Percentiles rank a stretch among this genome's conserved stretches.
Conservation (phyloP, 1,284 basidiomycete species). For the Fereydounia khargensis region DNA sequence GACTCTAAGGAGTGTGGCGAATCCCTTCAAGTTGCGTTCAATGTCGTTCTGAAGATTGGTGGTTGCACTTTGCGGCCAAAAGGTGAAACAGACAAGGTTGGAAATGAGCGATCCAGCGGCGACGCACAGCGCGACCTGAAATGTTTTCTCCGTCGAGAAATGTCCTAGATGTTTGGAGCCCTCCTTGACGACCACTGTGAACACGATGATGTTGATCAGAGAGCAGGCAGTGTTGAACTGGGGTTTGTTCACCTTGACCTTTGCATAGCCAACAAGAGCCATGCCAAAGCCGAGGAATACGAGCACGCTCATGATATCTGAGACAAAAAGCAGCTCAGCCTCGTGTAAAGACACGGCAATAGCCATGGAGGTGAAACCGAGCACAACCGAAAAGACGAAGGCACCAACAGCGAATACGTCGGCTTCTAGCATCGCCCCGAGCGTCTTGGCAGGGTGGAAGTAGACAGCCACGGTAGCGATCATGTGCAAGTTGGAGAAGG, state of each 20-base stretch:
- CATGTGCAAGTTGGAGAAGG: slow-evolving; percentile 74
- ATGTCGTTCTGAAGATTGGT: slow-evolving; percentile 68
- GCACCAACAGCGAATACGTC: slow-evolving; percentile 74
- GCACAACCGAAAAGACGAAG: slow-evolving; percentile 69
- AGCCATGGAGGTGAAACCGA: slow-evolving; percentile 72
- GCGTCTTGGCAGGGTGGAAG: slow-evolving; percentile 67
- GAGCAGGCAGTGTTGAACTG: slow-evolving; percentile 80
- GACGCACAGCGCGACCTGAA: slow-evolving; percentile 66
- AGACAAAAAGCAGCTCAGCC: slow-evolving; percentile 61
- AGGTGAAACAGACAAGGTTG: slow-evolving; percentile 75
- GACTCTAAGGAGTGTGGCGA: slow-evolving; percentile 44
- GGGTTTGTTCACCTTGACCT: slow-evolving; percentile 83
- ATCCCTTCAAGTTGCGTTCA: slow-evolving; percentile 38
- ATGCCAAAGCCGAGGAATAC: slow-evolving; percentile 75
- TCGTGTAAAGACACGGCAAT: slow-evolving; percentile 55
- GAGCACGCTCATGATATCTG: slow-evolving; percentile 59
- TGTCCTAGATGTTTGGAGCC: slow-evolving; percentile 68
- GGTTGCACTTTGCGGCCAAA: slow-evolving; percentile 84
- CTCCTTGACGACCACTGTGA: slow-evolving; percentile 72
- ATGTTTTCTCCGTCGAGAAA: slow-evolving; percentile 54
- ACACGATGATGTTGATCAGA: slow-evolving; percentile 42
- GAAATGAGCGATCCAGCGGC: slow-evolving; percentile 73
- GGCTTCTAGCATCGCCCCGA: slow-evolving; percentile 87
- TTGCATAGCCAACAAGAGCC: slow-evolving; percentile 78
- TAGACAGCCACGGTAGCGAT: slow-evolving; percentile 75